Evolutionary conservation across 1,139 yeast species (phyloP).

Genomic region (Geotrichum klebahnii): DNA sequence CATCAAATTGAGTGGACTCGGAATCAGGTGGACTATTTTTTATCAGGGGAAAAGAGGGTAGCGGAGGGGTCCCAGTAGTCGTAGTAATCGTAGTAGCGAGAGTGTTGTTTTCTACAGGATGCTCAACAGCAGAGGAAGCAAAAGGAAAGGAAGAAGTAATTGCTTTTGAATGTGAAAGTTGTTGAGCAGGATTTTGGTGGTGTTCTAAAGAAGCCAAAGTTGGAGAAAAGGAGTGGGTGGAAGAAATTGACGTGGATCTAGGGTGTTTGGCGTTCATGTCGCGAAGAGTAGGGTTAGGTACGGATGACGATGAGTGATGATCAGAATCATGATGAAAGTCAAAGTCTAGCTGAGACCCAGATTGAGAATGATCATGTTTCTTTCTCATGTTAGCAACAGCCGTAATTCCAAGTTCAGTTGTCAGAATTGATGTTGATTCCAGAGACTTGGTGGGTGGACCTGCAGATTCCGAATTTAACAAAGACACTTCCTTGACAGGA

Average conservation of each 20-base stretch:
- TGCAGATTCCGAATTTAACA: neutral
- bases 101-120: too few species aligned
- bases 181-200: too few species aligned
- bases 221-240: constrained; percentile 9
- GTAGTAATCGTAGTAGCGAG: too few species aligned
- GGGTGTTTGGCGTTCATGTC: constrained; percentile 2
- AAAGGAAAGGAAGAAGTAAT: too few species aligned
- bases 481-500: neutral
- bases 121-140: too few species aligned
- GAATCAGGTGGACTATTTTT: too few species aligned
- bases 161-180: too few species aligned
- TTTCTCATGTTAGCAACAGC: neutral
- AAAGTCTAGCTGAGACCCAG: too few species aligned
- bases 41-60: too few species aligned
- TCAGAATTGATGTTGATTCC: neutral
- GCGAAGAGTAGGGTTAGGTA: neutral
- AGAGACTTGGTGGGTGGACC: neutral
- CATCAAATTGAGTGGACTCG: too few species aligned
- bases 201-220: neutral
- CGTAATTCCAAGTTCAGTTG: neutral
- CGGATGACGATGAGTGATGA: neutral
- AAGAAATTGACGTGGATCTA: constrained; percentile 3
- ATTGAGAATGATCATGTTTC: too few species aligned
- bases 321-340: constrained; percentile 11
- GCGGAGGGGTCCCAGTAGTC: too few species aligned